Evolutionary conservation across 2,329 filamentous ascomycete genomes (phyloP), one percentile per base, ranked within the genome.

Genomic region (Fusarium decemcellulare): DNA sequence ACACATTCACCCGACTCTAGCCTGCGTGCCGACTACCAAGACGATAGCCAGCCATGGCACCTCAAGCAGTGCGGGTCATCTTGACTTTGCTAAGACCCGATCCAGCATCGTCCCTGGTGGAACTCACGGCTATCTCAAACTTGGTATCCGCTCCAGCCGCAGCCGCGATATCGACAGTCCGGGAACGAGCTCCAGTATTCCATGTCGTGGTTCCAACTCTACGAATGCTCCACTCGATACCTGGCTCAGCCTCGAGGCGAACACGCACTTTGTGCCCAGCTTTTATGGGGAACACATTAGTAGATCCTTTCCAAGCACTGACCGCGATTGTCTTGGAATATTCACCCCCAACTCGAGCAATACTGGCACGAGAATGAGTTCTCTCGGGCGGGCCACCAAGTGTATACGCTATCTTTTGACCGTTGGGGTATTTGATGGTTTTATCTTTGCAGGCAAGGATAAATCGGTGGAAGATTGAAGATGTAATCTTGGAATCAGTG

Each of bases 401-500:
- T 2, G 55, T 55, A 23, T 37, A 46, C 9, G 32, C 37, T 15
- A 66, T 63, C 63, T 56, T 66, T 9, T 63, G 63, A 27, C 55
- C 63, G 54, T 59, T 63, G 18, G 59, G 63, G 34, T 63, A 66
- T 34, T 54, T 64, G 46, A 64, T 65, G 12, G 59, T 57, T 39
- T 57, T 51, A 44, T 66, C 60, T 40, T 63, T 66, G 60, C 63
- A 66, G 7, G 60, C 63, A 15, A 66, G 50, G 37, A 66, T 63
- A 46, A 66, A 66, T 27, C 55, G 60, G 15, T 63, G 63, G 32
- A 55, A 66, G 6, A 59, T 43, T 2, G 43, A 18, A 8, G 63
- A 29, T n/a, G 54, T 63, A 29, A 66, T 66, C 39, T 59, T 66
- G 5, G 44, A 8, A 23, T 66, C 63, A 2, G 39, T 63, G 4